Base-by-base conservation (phyloP, 257 asterid species). In the Solanum chilense region DNA sequence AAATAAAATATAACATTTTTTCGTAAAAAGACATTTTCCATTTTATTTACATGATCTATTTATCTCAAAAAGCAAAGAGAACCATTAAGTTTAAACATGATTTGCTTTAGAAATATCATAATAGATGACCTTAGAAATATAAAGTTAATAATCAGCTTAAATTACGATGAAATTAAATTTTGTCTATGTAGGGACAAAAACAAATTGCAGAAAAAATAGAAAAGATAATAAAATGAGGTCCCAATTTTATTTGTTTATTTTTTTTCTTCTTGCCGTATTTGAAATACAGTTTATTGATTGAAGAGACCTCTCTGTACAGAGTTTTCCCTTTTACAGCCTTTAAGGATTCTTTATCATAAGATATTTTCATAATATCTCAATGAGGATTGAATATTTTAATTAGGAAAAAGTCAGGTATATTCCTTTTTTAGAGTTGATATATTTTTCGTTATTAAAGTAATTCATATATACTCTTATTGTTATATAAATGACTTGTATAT, bases 391-490 rank as follows among this genome's bases (percentile, higher is more conserved):
- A 60, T 23, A 23, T 52, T 6, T 52, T 52, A 52, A 52, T 3
- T 52, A 49, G 9, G 60, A 52, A 52, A 52, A 52, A 52, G 60
- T 52, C 0, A 2, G 3, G 23, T 6, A 52, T 52, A 0, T 52
- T 16, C 3, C n/a, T n/a, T 20, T 16, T 49, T 52, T 16, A 52
- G 9, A 52, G 0, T 6, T 52, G 0, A 5, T 49, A 52, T 16
- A 16, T 0, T 1, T 6, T 0, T 49, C 1, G 9, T 49, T 49
- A 49, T 49, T 0, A 16, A 49, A 49, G 0, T 49, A 3, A 49
- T 0, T 49, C 1, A 5, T 49, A 15, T 15, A 15, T 2, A 49
- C 3, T 49, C 0, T 0, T 1, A 52, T 0, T 52, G 9, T 52
- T 16, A 6, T 52, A 52, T 0, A 52, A 52, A 52, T 16, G 1